Percentiles rank a stretch among this genome's conserved stretches.
phyloP scores from a whole-genome alignment of 257 asterid species.

The Primulina eburnea region DNA sequence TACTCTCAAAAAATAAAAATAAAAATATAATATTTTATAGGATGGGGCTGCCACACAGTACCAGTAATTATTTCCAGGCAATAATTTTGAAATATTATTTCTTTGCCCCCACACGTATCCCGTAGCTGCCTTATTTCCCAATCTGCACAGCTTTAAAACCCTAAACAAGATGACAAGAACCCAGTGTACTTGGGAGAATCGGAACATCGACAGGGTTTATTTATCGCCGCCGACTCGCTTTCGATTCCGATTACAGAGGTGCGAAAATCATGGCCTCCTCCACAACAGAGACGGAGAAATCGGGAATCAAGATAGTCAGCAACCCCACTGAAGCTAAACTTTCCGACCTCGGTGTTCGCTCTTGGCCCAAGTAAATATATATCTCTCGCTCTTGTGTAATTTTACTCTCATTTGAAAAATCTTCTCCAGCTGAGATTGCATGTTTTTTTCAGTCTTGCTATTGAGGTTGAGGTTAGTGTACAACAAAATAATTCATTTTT shows the following conservation, averaged over 20 bases:
- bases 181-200: conserved; percentile 15
- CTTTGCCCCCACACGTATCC: background rate
- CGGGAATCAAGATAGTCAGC: conserved; percentile 57
- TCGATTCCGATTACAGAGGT: background rate
- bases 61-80: too few relatives aligned
- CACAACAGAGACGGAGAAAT: conserved; percentile 44
- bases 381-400: background rate
- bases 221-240: background rate
- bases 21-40: too few relatives aligned
- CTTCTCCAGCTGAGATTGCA: background rate
- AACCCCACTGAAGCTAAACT: conserved; percentile 71
- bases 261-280: conserved; percentile 31
- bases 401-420: too few relatives aligned
- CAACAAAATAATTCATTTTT: too few relatives aligned
- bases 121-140: background rate
- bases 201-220: background rate
- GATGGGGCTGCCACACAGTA: background rate
- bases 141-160: background rate
- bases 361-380: conserved; percentile 68
- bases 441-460: too few relatives aligned
- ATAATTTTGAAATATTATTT: too few relatives aligned
- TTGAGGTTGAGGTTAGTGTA: too few relatives aligned
- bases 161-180: conserved; percentile 31
- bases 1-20: too few relatives aligned
- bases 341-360: conserved; percentile 74